phyloP scores from a whole-genome alignment of 441 rosid genomes.

The Capsella rubella region DNA sequence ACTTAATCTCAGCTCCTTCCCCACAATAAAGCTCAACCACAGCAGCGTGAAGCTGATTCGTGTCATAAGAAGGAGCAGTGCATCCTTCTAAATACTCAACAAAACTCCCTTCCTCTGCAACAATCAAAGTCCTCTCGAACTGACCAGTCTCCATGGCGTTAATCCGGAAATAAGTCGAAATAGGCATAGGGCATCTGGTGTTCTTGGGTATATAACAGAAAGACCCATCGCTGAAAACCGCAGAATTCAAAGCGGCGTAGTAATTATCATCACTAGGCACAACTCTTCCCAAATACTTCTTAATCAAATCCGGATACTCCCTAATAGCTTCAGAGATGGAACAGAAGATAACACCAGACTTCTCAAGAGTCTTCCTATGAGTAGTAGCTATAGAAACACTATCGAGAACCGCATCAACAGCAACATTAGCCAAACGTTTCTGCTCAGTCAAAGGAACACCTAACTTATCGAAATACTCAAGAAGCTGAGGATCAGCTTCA shows the following conservation, averaged over 20 bases:
- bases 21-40: constrained; percentile 92
- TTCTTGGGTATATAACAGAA: constrained; percentile 86
- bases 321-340: constrained; percentile 84
- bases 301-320: constrained; percentile 77
- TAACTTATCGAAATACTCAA: constrained; percentile 75
- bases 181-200: constrained; percentile 90
- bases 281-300: constrained; percentile 84
- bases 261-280: constrained; percentile 89
- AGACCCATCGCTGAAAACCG: constrained; percentile 92
- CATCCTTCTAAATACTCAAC: constrained; percentile 98
- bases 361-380: constrained; percentile 73
- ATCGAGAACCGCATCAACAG: constrained; percentile 92
- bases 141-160: constrained; percentile 94
- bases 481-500: constrained; percentile 84
- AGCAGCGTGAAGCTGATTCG: constrained; percentile 93
- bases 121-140: constrained; percentile 96
- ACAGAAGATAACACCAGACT: constrained; percentile 90
- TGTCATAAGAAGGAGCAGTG: constrained; percentile 91
- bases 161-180: constrained; percentile 88
- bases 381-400: constrained; percentile 92
- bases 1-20: constrained; percentile 83
- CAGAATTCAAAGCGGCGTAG: constrained; percentile 85
- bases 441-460: constrained; percentile 80
- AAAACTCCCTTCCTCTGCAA: constrained; percentile 87
- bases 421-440: constrained; percentile 85